phyloP scores from a whole-genome alignment of 768 basidiomycete genomes.

The Rhodotorula taiwanensis region DNA sequence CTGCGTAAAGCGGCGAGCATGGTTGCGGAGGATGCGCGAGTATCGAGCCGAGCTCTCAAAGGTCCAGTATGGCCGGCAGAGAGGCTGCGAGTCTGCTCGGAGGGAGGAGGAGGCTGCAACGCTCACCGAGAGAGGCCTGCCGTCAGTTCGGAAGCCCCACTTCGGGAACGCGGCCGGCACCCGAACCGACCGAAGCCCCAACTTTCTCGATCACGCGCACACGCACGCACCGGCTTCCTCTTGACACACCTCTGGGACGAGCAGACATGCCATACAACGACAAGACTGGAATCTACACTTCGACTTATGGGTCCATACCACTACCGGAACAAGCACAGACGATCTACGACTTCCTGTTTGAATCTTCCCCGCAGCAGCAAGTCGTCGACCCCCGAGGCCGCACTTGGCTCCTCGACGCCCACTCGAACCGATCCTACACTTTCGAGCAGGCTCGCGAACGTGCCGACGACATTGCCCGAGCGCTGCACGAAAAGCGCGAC shows the following conservation, averaged over 20 bases:
- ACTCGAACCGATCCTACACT: not conserved
- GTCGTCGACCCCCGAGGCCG: not conserved
- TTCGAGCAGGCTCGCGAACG: constrained; percentile 11
- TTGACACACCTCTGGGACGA: not conserved
- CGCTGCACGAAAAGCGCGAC: constrained; percentile 4
- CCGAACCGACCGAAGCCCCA: no score
- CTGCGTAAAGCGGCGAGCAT: not conserved
- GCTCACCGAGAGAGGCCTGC: no score
- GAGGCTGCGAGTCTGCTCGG: no score
- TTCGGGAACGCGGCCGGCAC: no score
- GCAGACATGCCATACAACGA: constrained; percentile 21
- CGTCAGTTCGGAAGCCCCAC: no score
- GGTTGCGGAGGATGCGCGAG: not conserved
- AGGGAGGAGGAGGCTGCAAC: no score
- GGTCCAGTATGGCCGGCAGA: no score
- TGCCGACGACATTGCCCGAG: constrained; percentile 14
- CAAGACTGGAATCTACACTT: constrained; percentile 18
- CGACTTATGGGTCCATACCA: not conserved
- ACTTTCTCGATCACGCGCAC: no score
- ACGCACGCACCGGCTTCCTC: not conserved
- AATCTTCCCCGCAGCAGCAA: no score
- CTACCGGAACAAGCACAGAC: constrained; percentile 9
- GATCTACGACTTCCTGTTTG: constrained; percentile 31
- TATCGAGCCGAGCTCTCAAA: no score
- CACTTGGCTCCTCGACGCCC: constrained; percentile 19